Conservation (phyloP, 495 filamentous ascomycete species). For the Aspergillus kassunensis region DNA sequence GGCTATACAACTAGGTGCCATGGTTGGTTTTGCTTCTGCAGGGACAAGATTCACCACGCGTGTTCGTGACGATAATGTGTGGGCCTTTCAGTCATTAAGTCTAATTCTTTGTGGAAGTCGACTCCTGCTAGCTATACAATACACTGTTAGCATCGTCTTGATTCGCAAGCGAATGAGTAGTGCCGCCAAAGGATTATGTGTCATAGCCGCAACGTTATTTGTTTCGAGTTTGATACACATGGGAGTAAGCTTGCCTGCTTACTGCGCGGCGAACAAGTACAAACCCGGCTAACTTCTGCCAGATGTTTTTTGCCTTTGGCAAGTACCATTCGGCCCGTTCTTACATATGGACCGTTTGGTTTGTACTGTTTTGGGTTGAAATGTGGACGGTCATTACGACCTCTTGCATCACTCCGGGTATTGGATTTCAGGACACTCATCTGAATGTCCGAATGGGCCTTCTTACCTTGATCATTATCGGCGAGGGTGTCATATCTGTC, state of each 20-base stretch:
- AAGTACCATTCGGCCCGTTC: slow-evolving; percentile 19
- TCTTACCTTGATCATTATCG: slow-evolving; percentile 65
- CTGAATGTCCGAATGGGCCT: slow-evolving; percentile 63
- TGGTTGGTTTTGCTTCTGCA: slow-evolving; percentile 62
- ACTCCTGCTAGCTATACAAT: slow-evolving; percentile 54
- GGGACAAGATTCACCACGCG: slow-evolving; percentile 51
- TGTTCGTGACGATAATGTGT: slow-evolving; percentile 40
- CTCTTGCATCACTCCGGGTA: slow-evolving; percentile 49
- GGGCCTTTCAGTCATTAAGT: slow-evolving; percentile 44
- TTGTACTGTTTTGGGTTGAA: slow-evolving; percentile 54
- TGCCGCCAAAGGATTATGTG: slow-evolving; percentile 29
- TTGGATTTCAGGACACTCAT: slow-evolving; percentile 64
- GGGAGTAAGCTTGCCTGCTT: slow-evolving; percentile 33
- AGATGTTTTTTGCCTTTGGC: slow-evolving; percentile 42
- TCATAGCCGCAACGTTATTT: slow-evolving; percentile 42
- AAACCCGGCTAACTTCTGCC: slow-evolving; percentile 1
- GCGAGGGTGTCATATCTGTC: slow-evolving; percentile 57
- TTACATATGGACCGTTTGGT: slow-evolving; percentile 55
- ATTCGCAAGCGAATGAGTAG: slow-evolving; percentile 35
- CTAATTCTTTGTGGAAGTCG: slow-evolving; percentile 59
- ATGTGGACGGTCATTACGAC: slow-evolving; percentile 50
- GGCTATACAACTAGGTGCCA: slow-evolving; percentile 56
- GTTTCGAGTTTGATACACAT: slow-evolving; percentile 45
- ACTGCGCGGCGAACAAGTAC: neutral
- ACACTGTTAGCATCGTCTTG: slow-evolving; percentile 46